phyloP scores from a whole-genome alignment of 306 rosid species.

The Hippophae rhamnoides region DNA sequence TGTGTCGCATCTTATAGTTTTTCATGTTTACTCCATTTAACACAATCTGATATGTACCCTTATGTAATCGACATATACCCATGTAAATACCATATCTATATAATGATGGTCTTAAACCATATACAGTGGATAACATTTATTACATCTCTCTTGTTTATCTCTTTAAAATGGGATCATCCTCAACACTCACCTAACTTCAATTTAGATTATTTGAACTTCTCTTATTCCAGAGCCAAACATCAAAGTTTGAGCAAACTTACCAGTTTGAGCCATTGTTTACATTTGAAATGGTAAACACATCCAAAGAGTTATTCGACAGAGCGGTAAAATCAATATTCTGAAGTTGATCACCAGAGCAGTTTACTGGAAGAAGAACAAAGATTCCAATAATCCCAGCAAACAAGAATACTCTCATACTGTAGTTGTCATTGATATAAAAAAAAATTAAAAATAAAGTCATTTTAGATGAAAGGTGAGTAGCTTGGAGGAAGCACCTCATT shows the following conservation, averaged over 20 bases:
- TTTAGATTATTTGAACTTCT: too few species aligned
- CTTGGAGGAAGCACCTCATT: neutral
- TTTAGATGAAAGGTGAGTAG: neutral
- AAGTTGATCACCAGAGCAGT: constrained; percentile 56
- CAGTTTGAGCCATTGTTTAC: constrained; percentile 33
- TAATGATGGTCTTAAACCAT: too few species aligned
- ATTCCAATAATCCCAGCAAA: constrained; percentile 80
- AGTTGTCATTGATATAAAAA: neutral
- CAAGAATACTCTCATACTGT: constrained; percentile 66
- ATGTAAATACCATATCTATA: too few species aligned
- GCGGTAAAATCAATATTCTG: constrained; percentile 31
- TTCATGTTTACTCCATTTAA: too few species aligned
- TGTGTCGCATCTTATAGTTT: too few species aligned
- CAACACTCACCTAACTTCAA: too few species aligned
- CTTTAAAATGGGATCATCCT: too few species aligned
- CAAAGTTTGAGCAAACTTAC: constrained; percentile 23
- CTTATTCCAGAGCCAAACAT: too few species aligned
- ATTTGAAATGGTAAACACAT: constrained; percentile 55
- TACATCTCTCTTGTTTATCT: too few species aligned
- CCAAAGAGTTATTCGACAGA: constrained; percentile 44
- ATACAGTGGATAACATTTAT: too few species aligned
- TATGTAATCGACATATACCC: too few species aligned
- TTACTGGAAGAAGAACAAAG: constrained; percentile 77
- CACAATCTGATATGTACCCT: too few species aligned
- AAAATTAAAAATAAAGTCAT: constrained; percentile 3